A percentile compares a stretch with the other conserved stretches of the same genome.
Evolutionary conservation across 116 monocot genomes (phyloP).

Genomic region (Phalaenopsis hybrid): DNA sequence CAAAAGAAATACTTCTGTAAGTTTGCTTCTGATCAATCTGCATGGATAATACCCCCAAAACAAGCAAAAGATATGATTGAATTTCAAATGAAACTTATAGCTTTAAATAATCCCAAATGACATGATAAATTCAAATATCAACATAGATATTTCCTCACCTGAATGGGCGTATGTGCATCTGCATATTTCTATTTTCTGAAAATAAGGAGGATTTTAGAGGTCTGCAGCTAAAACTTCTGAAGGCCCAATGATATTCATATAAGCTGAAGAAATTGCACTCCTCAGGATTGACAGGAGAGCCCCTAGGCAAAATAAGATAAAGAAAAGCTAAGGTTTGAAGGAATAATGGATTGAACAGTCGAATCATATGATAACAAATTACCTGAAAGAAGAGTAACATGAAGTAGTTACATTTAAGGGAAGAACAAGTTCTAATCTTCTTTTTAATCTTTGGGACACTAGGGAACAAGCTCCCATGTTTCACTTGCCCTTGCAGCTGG

Average conservation of each 20-base stretch:
- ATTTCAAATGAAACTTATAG: background rate
- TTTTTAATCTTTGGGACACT: background rate
- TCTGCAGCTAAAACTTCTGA: background rate
- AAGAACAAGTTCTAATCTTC: background rate
- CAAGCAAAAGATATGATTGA: background rate
- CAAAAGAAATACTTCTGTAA: background rate
- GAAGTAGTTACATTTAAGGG: background rate
- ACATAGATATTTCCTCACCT: slow-evolving; percentile 1
- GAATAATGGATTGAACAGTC: slow-evolving; percentile 2
- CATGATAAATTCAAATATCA: background rate
- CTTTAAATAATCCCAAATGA: background rate
- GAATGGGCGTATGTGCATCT: background rate
- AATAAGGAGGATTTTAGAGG: background rate
- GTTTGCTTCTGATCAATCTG: background rate
- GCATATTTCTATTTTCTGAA: slow-evolving; percentile 6
- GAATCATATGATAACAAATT: background rate
- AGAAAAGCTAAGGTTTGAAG: background rate
- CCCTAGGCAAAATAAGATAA: background rate
- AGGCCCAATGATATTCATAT: background rate
- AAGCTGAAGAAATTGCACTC: background rate
- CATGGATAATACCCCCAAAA: background rate
- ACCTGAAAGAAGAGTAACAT: background rate
- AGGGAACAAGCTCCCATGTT: background rate
- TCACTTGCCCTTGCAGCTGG: background rate
- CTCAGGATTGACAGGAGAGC: background rate